Evolutionary conservation across 768 basidiomycete species (phyloP).

Genomic region (Omphalotus guepiniiformis): DNA sequence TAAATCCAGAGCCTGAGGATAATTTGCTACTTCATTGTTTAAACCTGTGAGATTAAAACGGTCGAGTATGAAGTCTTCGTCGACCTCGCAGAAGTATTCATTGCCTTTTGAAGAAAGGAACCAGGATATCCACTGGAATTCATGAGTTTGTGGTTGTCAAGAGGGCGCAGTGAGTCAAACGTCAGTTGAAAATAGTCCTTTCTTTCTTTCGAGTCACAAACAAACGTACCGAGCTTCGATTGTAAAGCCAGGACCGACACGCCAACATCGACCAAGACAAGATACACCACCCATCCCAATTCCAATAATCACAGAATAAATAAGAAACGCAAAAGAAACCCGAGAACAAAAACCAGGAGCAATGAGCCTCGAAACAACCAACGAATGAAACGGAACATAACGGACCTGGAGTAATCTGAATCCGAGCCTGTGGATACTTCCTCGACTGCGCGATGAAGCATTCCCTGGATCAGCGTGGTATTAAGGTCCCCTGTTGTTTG

Average conservation of each 20-base stretch:
- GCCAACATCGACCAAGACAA: too few relatives aligned
- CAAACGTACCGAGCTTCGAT: too few relatives aligned
- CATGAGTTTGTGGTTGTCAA: too few relatives aligned
- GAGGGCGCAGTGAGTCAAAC: too few relatives aligned
- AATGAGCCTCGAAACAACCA: too few relatives aligned
- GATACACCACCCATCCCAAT: background rate
- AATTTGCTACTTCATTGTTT: constrained; percentile 94
- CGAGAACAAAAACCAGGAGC: background rate
- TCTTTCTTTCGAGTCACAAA: too few relatives aligned
- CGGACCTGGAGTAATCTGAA: constrained; percentile 93
- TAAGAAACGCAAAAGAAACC: constrained; percentile 1
- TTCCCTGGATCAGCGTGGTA: too few relatives aligned
- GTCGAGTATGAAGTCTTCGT: constrained; percentile 98
- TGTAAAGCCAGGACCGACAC: too few relatives aligned
- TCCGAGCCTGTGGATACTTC: constrained; percentile 90
- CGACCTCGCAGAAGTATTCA: constrained; percentile 99
- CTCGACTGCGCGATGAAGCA: constrained; percentile 51
- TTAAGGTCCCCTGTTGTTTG: too few relatives aligned
- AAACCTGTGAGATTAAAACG: constrained; percentile 97
- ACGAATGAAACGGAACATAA: constrained; percentile 11
- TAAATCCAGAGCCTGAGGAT: constrained; percentile 88
- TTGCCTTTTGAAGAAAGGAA: constrained; percentile 96
- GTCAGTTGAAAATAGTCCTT: too few relatives aligned
- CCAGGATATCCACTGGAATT: constrained; percentile 97
- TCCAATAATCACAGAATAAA: background rate